Base-by-base conservation (phyloP, 202 grass and related monocot genomes). In the Zizania palustris region DNA sequence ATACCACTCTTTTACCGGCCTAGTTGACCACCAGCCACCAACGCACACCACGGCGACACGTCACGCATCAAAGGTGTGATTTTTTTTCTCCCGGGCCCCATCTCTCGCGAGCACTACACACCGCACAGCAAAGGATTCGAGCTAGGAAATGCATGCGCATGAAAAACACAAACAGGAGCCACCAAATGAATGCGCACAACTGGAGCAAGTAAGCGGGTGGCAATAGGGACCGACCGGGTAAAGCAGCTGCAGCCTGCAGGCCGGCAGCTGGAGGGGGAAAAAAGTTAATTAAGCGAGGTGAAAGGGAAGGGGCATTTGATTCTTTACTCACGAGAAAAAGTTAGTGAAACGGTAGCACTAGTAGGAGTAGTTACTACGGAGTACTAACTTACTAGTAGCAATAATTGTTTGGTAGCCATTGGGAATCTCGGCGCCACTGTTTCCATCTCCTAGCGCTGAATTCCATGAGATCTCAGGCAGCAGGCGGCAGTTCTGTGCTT, bases 371-470 rank as follows among this genome's bases (percentile, higher is more conserved):
- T 65, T 78, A 67, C n/a, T n/a, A n/a, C n/a, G n/a, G n/a, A n/a
- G n/a, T n/a, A n/a, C 28, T 28, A 28, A 28, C 28, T 28, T 28
- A 28, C 28, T 28, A 28, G 28, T 28, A 28, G 28, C 28, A 28
- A 28, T 51, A 73, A 72, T 19, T 66, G 67, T 85, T 76, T 77
- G 28, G 28, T 28, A 28, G 28, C 28, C 28, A 28, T 28, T 28
- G 82, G 28, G 86, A 85, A 88, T 73, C 86, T 68, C 73, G 59
- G 21, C 11, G 74, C 58, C 40, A 81, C 42, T 54, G 9, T 75
- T 71, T 71, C 83, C 67, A 72, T 85, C 82, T 51, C 45, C 68
- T 59, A 60, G 84, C 79, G 56, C 85, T 90, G 88, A 91, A 94
- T 94, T 88, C 83, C 79, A 50, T 79, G 86, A 84, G 83, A 90